These are phyloP conservation scores for Phytophthora europaea DNA, from an alignment of 352 stramenopile genomes.

Conservation along the genomic window DNA sequence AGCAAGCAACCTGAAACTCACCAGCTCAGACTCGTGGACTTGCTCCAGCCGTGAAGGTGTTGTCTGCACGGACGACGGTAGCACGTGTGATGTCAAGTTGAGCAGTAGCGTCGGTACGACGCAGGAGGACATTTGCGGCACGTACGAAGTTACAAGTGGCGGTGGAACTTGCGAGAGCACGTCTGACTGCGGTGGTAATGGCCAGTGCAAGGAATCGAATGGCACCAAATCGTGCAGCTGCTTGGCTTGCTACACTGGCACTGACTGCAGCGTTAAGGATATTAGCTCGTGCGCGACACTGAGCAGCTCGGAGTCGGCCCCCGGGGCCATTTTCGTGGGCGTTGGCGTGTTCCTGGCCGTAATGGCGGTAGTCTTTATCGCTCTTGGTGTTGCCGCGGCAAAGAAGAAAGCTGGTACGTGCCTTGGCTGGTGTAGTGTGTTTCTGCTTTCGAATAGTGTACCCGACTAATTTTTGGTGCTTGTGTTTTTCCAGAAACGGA, in stretches of 20 bases:
- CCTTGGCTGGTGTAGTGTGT: background rate
- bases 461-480: slow-evolving; percentile 11
- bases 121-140: slow-evolving; percentile 82
- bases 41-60: slow-evolving; percentile 78
- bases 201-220: slow-evolving; percentile 73
- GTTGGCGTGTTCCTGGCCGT: slow-evolving; percentile 75
- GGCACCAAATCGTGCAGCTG: slow-evolving; percentile 79
- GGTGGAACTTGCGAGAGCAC: slow-evolving; percentile 74
- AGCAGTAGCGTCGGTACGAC: slow-evolving; percentile 64
- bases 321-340: slow-evolving; percentile 79
- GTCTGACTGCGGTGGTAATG: slow-evolving; percentile 76
- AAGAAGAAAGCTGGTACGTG: slow-evolving; percentile 81
- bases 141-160: slow-evolving; percentile 69
- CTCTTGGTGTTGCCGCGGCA: slow-evolving; percentile 68
- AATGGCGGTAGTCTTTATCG: slow-evolving; percentile 84
- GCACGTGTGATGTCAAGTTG: slow-evolving; percentile 74
- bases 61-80: slow-evolving; percentile 71
- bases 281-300: slow-evolving; percentile 73
- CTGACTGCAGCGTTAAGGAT: slow-evolving; percentile 82
- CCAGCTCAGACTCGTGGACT: slow-evolving; percentile 72
- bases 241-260: slow-evolving; percentile 82
- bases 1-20: slow-evolving; percentile 60
- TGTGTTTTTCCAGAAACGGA: slow-evolving; percentile 59
- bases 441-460: background rate
- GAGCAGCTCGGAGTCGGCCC: slow-evolving; percentile 63